Evolutionary conservation across 2,329 filamentous ascomycete genomes (phyloP).

Genomic region (Karstenula rhodostoma): DNA sequence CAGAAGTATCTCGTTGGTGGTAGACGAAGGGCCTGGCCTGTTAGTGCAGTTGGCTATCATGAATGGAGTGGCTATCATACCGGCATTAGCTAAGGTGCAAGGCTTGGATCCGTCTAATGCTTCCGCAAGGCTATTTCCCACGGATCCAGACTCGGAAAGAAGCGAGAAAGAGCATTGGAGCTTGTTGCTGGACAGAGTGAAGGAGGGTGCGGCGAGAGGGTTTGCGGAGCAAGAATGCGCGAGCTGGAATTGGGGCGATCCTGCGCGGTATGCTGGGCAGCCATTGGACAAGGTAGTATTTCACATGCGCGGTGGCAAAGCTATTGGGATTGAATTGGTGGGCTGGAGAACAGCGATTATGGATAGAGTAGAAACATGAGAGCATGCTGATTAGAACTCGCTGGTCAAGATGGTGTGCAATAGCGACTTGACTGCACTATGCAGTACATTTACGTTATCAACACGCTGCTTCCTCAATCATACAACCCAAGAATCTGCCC

Average conservation of each 20-base stretch:
- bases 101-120: constrained; percentile 19
- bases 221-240: constrained; percentile 33
- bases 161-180: constrained; percentile 27
- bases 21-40: constrained; percentile 36
- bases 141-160: constrained; percentile 28
- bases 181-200: constrained; percentile 25
- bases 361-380: not conserved
- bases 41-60: constrained; percentile 22
- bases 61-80: constrained; percentile 27
- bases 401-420: no score
- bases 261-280: constrained; percentile 27
- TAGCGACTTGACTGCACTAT: not conserved
- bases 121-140: constrained; percentile 32
- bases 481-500: constrained; percentile 59
- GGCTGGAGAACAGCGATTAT: not conserved
- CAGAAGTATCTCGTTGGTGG: constrained; percentile 19
- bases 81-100: constrained; percentile 22
- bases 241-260: constrained; percentile 32
- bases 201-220: constrained; percentile 1
- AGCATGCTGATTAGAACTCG: no score
- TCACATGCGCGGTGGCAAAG: not conserved
- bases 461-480: not conserved
- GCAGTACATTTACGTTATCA: not conserved
- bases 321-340: constrained; percentile 22
- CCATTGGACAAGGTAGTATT: constrained; percentile 33